phyloP scores from a whole-genome alignment of 2,329 filamentous ascomycete genomes.

The Cladobotryum protrusum region DNA sequence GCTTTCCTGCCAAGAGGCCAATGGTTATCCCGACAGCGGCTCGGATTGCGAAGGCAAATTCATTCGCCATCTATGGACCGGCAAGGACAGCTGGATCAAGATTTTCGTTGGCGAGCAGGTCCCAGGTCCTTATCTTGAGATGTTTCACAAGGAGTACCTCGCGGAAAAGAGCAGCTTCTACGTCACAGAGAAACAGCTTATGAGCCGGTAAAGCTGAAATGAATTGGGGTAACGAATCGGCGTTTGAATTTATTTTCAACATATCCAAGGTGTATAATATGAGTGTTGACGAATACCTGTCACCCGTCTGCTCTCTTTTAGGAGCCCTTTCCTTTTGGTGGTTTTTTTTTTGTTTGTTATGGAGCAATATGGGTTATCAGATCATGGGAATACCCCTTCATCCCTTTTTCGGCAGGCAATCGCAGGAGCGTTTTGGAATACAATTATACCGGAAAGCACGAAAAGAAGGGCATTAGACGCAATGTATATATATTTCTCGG shows the following conservation, averaged over 20 bases:
- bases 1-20: constrained; percentile 37
- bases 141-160: constrained; percentile 31
- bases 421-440: neutral
- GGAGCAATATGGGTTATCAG: too few species aligned
- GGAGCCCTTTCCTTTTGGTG: too few species aligned
- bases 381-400: too few species aligned
- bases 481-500: constrained; percentile 10
- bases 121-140: constrained; percentile 29
- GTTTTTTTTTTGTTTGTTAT: too few species aligned
- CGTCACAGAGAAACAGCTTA: constrained; percentile 30
- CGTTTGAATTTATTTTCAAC: too few species aligned
- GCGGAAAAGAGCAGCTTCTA: constrained; percentile 29
- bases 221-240: too few species aligned
- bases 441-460: neutral
- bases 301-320: too few species aligned
- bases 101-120: constrained; percentile 32
- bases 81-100: constrained; percentile 35
- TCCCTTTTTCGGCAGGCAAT: too few species aligned
- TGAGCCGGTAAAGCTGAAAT: constrained; percentile 11
- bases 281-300: too few species aligned
- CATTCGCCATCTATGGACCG: constrained; percentile 39
- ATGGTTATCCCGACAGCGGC: constrained; percentile 35
- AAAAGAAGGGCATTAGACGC: neutral
- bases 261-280: too few species aligned
- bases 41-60: constrained; percentile 35